Evolutionary conservation across 148 eudicot genomes (phyloP).

Genomic region (Dianthus caryophyllus): DNA sequence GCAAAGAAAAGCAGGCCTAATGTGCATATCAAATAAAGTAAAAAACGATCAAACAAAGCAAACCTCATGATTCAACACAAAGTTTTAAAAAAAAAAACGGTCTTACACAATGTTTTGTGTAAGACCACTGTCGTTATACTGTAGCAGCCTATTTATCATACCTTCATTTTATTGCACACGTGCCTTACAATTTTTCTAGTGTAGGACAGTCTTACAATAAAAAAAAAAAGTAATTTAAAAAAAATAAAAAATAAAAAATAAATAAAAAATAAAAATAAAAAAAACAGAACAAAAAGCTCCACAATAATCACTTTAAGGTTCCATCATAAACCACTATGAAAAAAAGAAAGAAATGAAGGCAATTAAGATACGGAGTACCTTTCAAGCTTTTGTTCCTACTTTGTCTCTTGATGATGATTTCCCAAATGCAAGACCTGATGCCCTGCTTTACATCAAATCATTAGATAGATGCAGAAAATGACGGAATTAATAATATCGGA

Average conservation of each 20-base stretch:
- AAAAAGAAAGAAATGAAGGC: constrained; percentile 17
- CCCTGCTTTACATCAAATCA: constrained; percentile 21
- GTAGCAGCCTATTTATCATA: too few relatives aligned
- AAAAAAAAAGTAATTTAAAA: too few relatives aligned
- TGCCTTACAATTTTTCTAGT: too few relatives aligned
- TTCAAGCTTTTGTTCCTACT: constrained; percentile 22
- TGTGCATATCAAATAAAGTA: constrained; percentile 16
- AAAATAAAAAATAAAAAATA: too few relatives aligned
- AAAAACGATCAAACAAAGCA: constrained; percentile 10
- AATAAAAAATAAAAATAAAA: too few relatives aligned
- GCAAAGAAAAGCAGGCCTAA: constrained; percentile 6
- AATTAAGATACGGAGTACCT: constrained; percentile 19
- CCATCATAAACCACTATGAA: constrained; percentile 25
- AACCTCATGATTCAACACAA: not conserved
- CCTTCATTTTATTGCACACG: too few relatives aligned
- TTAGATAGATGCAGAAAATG: constrained; percentile 19
- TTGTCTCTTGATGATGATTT: constrained; percentile 17
- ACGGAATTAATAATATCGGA: constrained; percentile 18
- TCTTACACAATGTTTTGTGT: too few relatives aligned
- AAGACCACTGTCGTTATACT: too few relatives aligned
- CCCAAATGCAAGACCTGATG: constrained; percentile 18
- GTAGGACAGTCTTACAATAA: too few relatives aligned
- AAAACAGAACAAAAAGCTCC: constrained; percentile 4
- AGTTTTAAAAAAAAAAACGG: too few relatives aligned
- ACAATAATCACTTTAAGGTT: constrained; percentile 17